Conservation (phyloP, 2,329 filamentous ascomycete species). For the Neonectria neomacrospora region DNA sequence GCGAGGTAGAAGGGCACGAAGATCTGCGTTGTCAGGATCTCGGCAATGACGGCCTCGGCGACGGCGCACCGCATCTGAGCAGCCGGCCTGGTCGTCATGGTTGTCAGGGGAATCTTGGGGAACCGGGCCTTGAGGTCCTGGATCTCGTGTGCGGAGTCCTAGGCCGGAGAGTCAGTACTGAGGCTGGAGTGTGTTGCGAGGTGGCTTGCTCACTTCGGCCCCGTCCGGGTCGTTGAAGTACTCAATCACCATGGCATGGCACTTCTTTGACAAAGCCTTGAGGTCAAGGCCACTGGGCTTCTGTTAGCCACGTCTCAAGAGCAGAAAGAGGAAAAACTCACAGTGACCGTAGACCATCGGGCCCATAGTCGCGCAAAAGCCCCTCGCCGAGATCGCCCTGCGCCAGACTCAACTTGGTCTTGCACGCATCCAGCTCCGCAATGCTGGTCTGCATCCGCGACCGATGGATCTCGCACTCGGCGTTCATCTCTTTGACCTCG, state of each 20-base stretch:
- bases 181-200: not conserved
- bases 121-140: conserved; percentile 37
- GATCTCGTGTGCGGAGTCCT: conserved; percentile 40
- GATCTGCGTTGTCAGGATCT: conserved; percentile 40
- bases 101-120: conserved; percentile 42
- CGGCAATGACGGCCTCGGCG: conserved; percentile 44
- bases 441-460: conserved; percentile 36
- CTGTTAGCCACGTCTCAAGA: conserved; percentile 15
- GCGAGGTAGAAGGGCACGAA: conserved; percentile 47
- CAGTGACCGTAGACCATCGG: conserved; percentile 39
- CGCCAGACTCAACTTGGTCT: conserved; percentile 35
- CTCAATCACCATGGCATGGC: conserved; percentile 41
- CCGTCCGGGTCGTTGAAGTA: conserved; percentile 44
- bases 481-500: conserved; percentile 43
- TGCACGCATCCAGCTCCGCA: conserved; percentile 33
- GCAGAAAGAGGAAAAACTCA: conserved; percentile 16
- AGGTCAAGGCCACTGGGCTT: conserved; percentile 37
- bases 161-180: not conserved
- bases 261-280: conserved; percentile 38
- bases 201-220: conserved; percentile 28
- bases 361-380: conserved; percentile 32
- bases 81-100: conserved; percentile 33
- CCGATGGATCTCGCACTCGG: conserved; percentile 42
- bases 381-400: conserved; percentile 41
- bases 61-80: conserved; percentile 45